Percentiles rank a stretch among this genome's conserved stretches.
Evolutionary conservation across 345 rosid genomes (phyloP).

Genomic region (Toxicodendron radicans): DNA sequence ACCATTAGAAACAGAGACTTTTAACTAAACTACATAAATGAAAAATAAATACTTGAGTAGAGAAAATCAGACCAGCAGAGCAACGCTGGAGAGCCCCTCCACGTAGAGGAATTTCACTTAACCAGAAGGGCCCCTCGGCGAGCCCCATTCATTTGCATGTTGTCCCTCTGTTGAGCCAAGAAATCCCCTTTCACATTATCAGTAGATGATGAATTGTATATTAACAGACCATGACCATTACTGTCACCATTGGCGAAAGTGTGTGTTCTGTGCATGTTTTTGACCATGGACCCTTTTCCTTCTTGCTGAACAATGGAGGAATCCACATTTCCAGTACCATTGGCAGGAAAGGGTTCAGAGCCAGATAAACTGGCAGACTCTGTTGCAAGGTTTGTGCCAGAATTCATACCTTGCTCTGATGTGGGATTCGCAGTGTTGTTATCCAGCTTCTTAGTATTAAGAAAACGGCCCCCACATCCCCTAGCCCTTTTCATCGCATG

Average conservation of each 20-base stretch:
- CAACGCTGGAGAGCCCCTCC: slow-evolving; percentile 24
- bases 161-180: slow-evolving; percentile 34
- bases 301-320: slow-evolving; percentile 29
- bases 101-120: slow-evolving; percentile 21
- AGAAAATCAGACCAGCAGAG: slow-evolving; percentile 22
- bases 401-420: slow-evolving; percentile 24
- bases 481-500: slow-evolving; percentile 77
- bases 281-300: slow-evolving; percentile 21
- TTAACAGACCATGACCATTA: slow-evolving; percentile 21
- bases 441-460: slow-evolving; percentile 48
- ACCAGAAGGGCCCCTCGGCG: slow-evolving; percentile 30
- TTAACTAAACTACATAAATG: not conserved
- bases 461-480: slow-evolving; percentile 75
- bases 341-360: slow-evolving; percentile 22
- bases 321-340: slow-evolving; percentile 14
- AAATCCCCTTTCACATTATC: slow-evolving; percentile 11
- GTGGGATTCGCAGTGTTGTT: slow-evolving; percentile 23
- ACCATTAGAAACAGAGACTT: slow-evolving; percentile 2
- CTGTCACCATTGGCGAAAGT: slow-evolving; percentile 19
- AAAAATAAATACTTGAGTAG: not conserved
- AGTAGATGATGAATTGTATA: slow-evolving; percentile 22
- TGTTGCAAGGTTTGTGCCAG: slow-evolving; percentile 25
- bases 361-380: slow-evolving; percentile 24
- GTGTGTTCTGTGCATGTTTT: slow-evolving; percentile 18
- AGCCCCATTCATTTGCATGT: slow-evolving; percentile 31